Evolutionary conservation across 805 yeast genomes (phyloP), one percentile per base, ranked within the genome.

Genomic region (Pichia pseudocactophila): DNA sequence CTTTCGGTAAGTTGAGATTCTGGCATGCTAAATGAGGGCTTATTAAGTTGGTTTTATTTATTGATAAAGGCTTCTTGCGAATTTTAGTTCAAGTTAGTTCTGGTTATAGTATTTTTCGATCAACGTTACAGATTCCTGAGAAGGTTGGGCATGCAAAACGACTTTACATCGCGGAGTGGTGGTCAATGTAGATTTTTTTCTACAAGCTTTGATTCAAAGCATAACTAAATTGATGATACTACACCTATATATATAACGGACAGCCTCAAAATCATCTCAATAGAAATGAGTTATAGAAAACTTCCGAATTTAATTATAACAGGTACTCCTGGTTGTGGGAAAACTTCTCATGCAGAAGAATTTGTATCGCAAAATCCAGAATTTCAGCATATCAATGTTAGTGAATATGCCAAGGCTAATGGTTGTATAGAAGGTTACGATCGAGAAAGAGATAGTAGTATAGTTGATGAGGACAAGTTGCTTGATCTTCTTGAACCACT

Each of bases 271-370:
- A n/a, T n/a, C n/a, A n/a, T n/a, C n/a, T n/a, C n/a, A n/a, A 45
- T 30, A 10, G 53, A 41, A 19, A 61, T 59, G 63, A 42, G 54
- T 34, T 47, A 33, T 36, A 64, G 73, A 55, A 55, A 48, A 30
- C 51, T 63, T 22, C 81, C 96, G 8, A 92, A 92, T 60, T 79
- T 92, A 34, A 75, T 92, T 32, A 74, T 92, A 37, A 92, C 97
- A 2, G 98, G 98, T 4, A 90, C 97, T 3, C 98, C 98, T 19
- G 81, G 95, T 0, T 82, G 92, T 47, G 95, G 95, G 11, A 86
- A 86, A 54, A 73, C 92, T 1, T 76, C 86, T 15, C 95, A 84
- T 57, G 56, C 66, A 0, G 78, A 77, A 51, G 64, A 68, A 42
- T 66, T 86, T 39, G 72, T 66, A 1, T 66, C 72, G 28, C 76